These are phyloP conservation scores for Fusarium mexicanum DNA, from an alignment of 2,329 filamentous ascomycete species.

Conservation along the genomic window DNA sequence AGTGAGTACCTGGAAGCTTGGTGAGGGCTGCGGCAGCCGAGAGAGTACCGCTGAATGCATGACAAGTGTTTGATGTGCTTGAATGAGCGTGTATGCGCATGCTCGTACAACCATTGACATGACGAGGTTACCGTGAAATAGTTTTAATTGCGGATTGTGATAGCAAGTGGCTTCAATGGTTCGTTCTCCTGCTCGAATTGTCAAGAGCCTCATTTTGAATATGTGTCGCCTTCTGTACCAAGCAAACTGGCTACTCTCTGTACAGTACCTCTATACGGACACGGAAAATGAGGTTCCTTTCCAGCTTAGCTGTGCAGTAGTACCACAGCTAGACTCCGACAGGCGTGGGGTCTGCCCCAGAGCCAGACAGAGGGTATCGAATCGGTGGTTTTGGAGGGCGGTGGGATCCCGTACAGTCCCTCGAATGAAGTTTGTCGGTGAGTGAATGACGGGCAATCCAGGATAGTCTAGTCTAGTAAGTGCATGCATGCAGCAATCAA, in stretches of 20 bases:
- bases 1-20: slow-evolving; percentile 20
- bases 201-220: not conserved
- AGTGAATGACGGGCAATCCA: slow-evolving; percentile 10
- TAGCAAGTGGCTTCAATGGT: slow-evolving; percentile 8
- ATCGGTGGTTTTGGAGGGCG: slow-evolving; percentile 32
- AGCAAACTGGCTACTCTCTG: not conserved
- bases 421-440: not conserved
- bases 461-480: not conserved
- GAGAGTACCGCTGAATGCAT: slow-evolving; percentile 30
- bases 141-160: slow-evolving; percentile 8
- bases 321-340: slow-evolving; percentile 13
- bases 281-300: slow-evolving; percentile 3
- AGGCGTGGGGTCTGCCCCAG: slow-evolving; percentile 31
- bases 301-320: slow-evolving; percentile 8
- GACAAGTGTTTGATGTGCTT: slow-evolving; percentile 7
- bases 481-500: not conserved
- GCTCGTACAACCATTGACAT: slow-evolving; percentile 1
- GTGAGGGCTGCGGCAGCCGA: slow-evolving; percentile 30
- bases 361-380: slow-evolving; percentile 36
- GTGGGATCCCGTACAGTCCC: not conserved
- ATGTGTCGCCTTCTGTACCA: not conserved
- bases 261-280: not conserved
- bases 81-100: not conserved
- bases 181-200: slow-evolving; percentile 7
- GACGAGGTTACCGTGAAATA: slow-evolving; percentile 1